Percentiles rank a stretch among this genome's conserved stretches.
Conservation (phyloP, 1,284 basidiomycete genomes). For the Kwoniella shivajii region DNA sequence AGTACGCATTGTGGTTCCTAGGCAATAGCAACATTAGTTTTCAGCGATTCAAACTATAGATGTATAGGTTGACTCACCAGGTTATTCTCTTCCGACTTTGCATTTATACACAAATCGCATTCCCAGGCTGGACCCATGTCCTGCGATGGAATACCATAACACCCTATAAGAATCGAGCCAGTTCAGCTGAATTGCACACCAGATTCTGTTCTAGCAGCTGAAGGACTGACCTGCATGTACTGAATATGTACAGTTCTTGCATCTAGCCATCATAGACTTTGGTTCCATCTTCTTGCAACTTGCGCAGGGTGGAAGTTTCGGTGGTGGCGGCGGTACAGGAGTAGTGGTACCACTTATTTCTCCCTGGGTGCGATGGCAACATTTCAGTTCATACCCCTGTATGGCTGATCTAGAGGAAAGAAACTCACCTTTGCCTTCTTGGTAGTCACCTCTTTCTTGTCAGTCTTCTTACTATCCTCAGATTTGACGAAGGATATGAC, state of each 20-base stretch:
- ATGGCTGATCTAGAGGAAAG: not conserved
- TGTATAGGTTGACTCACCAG: conserved; percentile 59
- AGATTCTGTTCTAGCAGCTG: not conserved
- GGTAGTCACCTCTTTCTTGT: conserved; percentile 54
- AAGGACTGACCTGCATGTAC: conserved; percentile 68
- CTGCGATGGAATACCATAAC: conserved; percentile 69
- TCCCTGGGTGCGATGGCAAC: conserved; percentile 7
- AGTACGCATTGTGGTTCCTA: conserved; percentile 53
- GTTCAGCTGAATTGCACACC: not conserved
- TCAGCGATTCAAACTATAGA: not conserved
- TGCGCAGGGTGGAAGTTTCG: conserved; percentile 69
- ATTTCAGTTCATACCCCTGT: not conserved
- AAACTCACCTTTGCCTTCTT: conserved; percentile 68
- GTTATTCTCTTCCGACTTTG: conserved; percentile 72
- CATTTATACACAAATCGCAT: conserved; percentile 82
- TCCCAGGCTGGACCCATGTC: conserved; percentile 69
- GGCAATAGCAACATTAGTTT: not conserved
- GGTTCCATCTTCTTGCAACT: conserved; percentile 75
- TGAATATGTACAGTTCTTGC: conserved; percentile 73
- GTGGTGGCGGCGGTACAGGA: conserved; percentile 46
- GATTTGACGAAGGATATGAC: conserved; percentile 58
- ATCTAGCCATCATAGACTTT: conserved; percentile 72
- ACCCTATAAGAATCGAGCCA: conserved; percentile 56
- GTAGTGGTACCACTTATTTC: conserved; percentile 39
- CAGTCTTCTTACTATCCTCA: conserved; percentile 43